Conservation (phyloP, 495 filamentous ascomycete species). For the Talaromyces nanjingensis region DNA sequence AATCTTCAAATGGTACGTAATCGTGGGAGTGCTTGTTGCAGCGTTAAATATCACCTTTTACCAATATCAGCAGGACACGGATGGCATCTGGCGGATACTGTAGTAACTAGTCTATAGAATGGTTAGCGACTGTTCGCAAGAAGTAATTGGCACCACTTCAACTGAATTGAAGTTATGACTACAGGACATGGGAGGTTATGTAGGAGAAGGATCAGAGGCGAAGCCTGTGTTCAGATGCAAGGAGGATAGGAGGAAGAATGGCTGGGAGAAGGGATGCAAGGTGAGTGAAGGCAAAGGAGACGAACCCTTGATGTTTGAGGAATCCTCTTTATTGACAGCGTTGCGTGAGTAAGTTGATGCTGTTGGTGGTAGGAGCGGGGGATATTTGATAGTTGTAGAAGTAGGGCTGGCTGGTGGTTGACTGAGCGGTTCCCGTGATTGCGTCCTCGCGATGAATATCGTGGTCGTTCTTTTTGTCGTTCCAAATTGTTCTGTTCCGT, state of each 20-base stretch:
- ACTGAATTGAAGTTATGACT: neutral
- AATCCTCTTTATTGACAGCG: neutral
- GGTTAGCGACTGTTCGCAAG: neutral
- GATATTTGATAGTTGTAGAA: neutral
- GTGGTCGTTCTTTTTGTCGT: neutral
- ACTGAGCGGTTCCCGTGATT: neutral
- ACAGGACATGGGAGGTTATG: neutral
- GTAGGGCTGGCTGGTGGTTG: neutral
- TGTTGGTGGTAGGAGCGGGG: neutral
- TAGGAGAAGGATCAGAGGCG: neutral
- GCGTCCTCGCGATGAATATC: neutral
- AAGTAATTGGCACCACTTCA: neutral
- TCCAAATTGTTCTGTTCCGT: conserved; percentile 3
- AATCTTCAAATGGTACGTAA: neutral
- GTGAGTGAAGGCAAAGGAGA: neutral
- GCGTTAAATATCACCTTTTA: neutral
- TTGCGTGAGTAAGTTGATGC: neutral
- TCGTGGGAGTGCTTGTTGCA: neutral
- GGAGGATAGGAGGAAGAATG: neutral
- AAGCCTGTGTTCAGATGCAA: neutral
- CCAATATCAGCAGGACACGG: conserved; percentile 1
- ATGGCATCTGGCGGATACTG: conserved; percentile 1
- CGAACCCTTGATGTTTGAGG: conserved; percentile 6
- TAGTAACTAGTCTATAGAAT: neutral
- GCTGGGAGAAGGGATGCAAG: conserved; percentile 1